Percentiles rank a stretch among this genome's conserved stretches.
Evolutionary conservation across 1,139 yeast species (phyloP).

Genomic region (Protomyces inundatus): DNA sequence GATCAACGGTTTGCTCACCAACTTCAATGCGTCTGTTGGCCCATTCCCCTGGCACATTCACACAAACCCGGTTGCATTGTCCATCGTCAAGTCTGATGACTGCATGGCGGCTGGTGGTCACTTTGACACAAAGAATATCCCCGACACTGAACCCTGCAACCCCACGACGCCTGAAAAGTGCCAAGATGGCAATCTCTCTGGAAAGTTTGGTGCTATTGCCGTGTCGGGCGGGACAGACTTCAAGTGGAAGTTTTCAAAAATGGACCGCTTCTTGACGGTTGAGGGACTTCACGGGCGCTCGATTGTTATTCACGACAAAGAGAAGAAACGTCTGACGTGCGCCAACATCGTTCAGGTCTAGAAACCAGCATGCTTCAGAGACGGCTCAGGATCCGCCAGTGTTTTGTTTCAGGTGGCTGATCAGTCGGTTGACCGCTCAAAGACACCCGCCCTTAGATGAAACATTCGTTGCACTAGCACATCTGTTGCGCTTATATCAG

Average conservation of each 20-base stretch:
- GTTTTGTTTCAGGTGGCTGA: too few relatives aligned
- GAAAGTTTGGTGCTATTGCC: slow-evolving; percentile 6
- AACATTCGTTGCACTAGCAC: too few relatives aligned
- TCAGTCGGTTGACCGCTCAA: too few relatives aligned
- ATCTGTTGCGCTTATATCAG: too few relatives aligned
- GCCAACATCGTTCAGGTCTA: slow-evolving; percentile 1
- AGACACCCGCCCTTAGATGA: too few relatives aligned
- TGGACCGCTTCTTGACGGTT: background rate
- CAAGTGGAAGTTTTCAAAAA: background rate
- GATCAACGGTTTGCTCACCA: background rate
- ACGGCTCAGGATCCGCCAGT: too few relatives aligned
- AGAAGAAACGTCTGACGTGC: slow-evolving; percentile 10
- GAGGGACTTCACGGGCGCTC: background rate
- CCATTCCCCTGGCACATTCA: slow-evolving; percentile 10
- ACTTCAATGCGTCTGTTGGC: background rate
- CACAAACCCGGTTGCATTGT: background rate
- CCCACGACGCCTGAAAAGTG: background rate
- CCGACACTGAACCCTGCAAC: background rate
- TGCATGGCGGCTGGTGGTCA: slow-evolving; percentile 16
- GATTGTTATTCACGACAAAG: slow-evolving; percentile 15
- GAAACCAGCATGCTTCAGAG: too few relatives aligned
- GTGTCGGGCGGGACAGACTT: background rate
- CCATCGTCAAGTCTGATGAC: background rate
- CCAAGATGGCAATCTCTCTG: slow-evolving; percentile 15
- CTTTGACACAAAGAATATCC: slow-evolving; percentile 1